A percentile compares a stretch with the other conserved stretches of the same genome.
These are phyloP conservation scores for Uromyces viciae-fabae DNA, from an alignment of 1,284 basidiomycete species.

Conservation along the genomic window DNA sequence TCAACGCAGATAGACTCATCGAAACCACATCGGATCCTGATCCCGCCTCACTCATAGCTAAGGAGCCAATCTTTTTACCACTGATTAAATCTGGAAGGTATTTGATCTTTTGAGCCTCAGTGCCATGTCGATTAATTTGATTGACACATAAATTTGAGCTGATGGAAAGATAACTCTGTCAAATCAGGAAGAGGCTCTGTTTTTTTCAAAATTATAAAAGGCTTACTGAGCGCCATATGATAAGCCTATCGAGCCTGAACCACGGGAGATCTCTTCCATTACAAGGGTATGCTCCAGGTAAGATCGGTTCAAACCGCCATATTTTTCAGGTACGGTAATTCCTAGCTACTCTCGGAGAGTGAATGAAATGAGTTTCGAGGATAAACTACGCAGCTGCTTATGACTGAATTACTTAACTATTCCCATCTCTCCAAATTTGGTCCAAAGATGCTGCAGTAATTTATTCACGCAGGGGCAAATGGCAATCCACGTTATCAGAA, in stretches of 20 bases:
- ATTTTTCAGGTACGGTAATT: conserved; percentile 73
- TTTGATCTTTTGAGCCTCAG: conserved; percentile 74
- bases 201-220: not conserved
- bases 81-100: conserved; percentile 79
- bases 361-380: not conserved
- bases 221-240: conserved; percentile 80
- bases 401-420: conserved; percentile 53
- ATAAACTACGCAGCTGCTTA: no score
- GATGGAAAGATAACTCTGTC: not conserved
- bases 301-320: conserved; percentile 72
- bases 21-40: conserved; percentile 88
- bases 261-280: conserved; percentile 85
- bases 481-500: not conserved
- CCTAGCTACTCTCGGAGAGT: conserved; percentile 56
- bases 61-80: conserved; percentile 77
- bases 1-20: conserved; percentile 77
- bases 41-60: conserved; percentile 90
- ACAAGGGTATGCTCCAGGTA: conserved; percentile 85
- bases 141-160: conserved; percentile 77
- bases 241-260: conserved; percentile 82
- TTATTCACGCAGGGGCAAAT: not conserved
- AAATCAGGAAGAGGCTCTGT: not conserved
- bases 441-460: conserved; percentile 70
- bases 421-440: conserved; percentile 78
- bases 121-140: conserved; percentile 81